Evolutionary conservation across 1,284 basidiomycete genomes (phyloP), one percentile per base, ranked within the genome.

Genomic region (Macrocystidia cucumis): DNA sequence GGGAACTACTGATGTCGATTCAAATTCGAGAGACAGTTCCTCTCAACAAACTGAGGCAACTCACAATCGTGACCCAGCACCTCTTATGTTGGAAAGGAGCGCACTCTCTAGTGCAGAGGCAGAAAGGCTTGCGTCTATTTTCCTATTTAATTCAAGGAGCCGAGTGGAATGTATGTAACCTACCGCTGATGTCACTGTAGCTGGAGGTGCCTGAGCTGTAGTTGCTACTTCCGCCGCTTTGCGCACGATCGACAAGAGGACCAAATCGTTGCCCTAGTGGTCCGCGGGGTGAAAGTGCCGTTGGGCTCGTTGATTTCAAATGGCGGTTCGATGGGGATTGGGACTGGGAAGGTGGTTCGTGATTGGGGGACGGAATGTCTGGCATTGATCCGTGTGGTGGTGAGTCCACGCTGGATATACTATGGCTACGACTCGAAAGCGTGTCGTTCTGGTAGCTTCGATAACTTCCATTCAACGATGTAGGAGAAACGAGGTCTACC

Each of bases 151-250:
- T 5, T 30, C 9, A 30, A 5, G 11, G 5, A 30, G 12, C 19
- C 19, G 29, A 30, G 5, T 27, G 16, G n/a, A 7, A 27, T 3
- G 7, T 12, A n/a, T 7, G 16, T 30, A 16, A 56, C 72, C 49
- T 47, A 85, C 85, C 85, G 48, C 86, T 89, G 27, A 88, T 49
- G 51, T 89, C 85, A 49, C 84, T 87, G 48, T 87, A 86, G 54
- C 86, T 89, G 3, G 84, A 87, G 0, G 83, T 72, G 32, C 74
- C 72, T 8, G 79, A 83, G 2, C 71, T 76, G 16, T 78, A 69
- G 40, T 66, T 77, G 45, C 82, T 86, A 24, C 69, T 71, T 27
- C 70, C 69, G 41, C 81, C 75, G 42, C 73, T 74, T 41, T 51
- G 49, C 29, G 52, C 56, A 42, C 55, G 54, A 32, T 57, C 56